Base-by-base conservation (phyloP, 331 rosid species). In the Acacia concinna region DNA sequence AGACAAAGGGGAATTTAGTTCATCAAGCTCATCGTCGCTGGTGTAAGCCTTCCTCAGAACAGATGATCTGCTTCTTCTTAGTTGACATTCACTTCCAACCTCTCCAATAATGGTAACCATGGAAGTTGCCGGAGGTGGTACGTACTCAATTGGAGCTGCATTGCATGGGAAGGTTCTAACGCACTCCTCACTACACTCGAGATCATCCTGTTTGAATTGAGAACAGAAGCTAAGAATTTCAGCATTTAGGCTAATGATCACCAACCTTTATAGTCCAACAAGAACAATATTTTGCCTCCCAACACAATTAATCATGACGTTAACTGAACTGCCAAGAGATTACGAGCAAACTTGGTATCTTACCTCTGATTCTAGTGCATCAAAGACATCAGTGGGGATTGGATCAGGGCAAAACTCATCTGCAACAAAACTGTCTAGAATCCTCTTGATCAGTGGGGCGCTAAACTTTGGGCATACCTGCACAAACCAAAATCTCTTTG, bases 321-420 rank as follows among this genome's bases (percentile, higher is more conserved):
- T 1, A 71, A 46, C 38, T 31, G 73, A 37, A 75, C 21, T 31
- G 60, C 18, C 70, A 71, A 40, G 70, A 32, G 46, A 51, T 67
- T 34, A 73, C 54, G 31, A 18, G 63, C 30, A 76, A 14, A 60
- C 56, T 66, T 57, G 73, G 46, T 81, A 46, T 77, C 86, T 79
- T 74, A 96, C 99, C 98, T 96, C 89, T 0, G 90, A 83, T 47
- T 90, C 89, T 66, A 96, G 89, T 54, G 93, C 94, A 83, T 91
- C 89, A 68, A 87, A 80, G 66, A 96, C 94, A 43, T n/a, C 85
- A 68, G 78, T 65, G 11, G 99, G 97, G 78, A 96, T 93, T 75
- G 93, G 97, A 74, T 96, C 99, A 1, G 94, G 90, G 86, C 97
- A 96, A 88, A 96, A 96, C 83, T 96, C 99, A 20, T 96, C 99